These are phyloP conservation scores for Starmerella potacharoeniae DNA, from an alignment of 805 yeast species.

Conservation along the genomic window DNA sequence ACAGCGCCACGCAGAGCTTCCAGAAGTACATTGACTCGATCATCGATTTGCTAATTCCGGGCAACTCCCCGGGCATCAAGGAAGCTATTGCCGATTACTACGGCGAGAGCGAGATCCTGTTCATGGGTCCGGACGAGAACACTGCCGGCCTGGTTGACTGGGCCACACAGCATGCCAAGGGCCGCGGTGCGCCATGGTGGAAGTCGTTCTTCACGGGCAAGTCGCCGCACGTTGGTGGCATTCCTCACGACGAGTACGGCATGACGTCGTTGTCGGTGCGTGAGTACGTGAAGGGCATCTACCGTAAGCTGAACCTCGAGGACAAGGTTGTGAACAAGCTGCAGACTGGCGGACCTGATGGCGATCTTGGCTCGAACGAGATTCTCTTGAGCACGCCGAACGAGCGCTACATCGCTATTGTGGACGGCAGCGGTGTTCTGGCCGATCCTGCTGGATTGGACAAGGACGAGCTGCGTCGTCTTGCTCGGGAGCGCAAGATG, in stretches of 20 bases:
- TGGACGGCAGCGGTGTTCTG: constrained; percentile 92
- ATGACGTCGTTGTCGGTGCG: constrained; percentile 94
- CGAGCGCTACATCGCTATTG: constrained; percentile 76
- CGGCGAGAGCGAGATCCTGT: constrained; percentile 75
- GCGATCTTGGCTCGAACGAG: constrained; percentile 94
- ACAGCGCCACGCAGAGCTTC: constrained; percentile 71
- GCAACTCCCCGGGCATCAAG: constrained; percentile 60
- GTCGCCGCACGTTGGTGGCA: constrained; percentile 84
- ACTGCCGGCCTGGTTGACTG: constrained; percentile 92
- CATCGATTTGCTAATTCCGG: constrained; percentile 69
- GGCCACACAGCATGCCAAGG: constrained; percentile 91
- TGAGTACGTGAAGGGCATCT: constrained; percentile 78
- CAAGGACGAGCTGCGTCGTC: constrained; percentile 60
- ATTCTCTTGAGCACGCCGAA: constrained; percentile 58
- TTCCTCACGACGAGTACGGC: constrained; percentile 96
- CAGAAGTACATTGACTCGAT: constrained; percentile 87
- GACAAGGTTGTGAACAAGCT: constrained; percentile 57
- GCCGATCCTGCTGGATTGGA: constrained; percentile 86
- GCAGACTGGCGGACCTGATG: constrained; percentile 99
- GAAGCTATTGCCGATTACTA: constrained; percentile 77
- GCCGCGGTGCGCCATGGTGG: constrained; percentile 96
- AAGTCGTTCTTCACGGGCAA: constrained; percentile 96
- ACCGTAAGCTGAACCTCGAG: constrained; percentile 57
- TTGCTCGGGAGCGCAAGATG: constrained; percentile 70
- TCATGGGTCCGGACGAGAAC: constrained; percentile 99